Evolutionary conservation across 2,329 filamentous ascomycete genomes (phyloP).

Genomic region (Stachybotrys chlorohalonatus): DNA sequence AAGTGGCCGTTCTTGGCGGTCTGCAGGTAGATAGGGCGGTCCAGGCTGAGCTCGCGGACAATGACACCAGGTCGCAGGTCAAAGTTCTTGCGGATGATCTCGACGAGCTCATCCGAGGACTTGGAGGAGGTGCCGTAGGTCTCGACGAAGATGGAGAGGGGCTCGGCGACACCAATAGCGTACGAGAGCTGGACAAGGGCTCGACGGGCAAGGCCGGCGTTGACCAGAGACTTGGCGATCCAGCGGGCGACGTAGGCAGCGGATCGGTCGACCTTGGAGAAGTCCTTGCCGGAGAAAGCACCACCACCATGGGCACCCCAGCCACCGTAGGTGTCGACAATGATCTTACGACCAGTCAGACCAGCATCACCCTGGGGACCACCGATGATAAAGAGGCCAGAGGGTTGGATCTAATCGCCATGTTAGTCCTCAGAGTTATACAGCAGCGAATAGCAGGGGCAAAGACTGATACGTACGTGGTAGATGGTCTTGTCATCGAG

Average conservation of each 20-base stretch:
- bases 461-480: constrained; percentile 56
- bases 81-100: constrained; percentile 94
- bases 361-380: constrained; percentile 98
- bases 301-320: constrained; percentile 99
- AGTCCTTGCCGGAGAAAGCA: constrained; percentile 99
- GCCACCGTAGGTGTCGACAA: constrained; percentile 98
- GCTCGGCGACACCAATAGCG: constrained; percentile 97
- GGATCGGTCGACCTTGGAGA: constrained; percentile 99
- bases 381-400: constrained; percentile 97
- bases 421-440: not conserved
- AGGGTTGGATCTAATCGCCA: constrained; percentile 69
- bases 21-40: constrained; percentile 94
- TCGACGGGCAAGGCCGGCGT: constrained; percentile 81
- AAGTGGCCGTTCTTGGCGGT: constrained; percentile 99
- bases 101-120: constrained; percentile 84
- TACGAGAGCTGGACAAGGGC: constrained; percentile 97
- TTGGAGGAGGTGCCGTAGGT: constrained; percentile 90
- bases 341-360: constrained; percentile 98
- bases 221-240: constrained; percentile 97
- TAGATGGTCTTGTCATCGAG: constrained; percentile 91
- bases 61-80: constrained; percentile 97
- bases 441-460: not conserved
- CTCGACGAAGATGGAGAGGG: constrained; percentile 95
- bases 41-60: constrained; percentile 91
- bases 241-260: constrained; percentile 95